Conservation (phyloP, 352 stramenopile genomes). For the Aphanomyces astaci region DNA sequence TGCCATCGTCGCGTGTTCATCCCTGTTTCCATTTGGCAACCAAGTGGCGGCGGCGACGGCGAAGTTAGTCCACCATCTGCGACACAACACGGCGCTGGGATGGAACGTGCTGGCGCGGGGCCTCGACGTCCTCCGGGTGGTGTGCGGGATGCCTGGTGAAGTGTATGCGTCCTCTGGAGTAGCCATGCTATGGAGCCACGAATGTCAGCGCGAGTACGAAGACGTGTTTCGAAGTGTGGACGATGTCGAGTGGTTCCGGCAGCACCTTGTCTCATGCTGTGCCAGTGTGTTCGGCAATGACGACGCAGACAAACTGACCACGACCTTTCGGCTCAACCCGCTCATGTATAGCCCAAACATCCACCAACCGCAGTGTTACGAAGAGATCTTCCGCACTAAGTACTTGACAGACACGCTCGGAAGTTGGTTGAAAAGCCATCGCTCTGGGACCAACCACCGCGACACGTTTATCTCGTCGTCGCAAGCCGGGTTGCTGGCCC, state of each 20-base stretch:
- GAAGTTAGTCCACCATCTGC: not conserved
- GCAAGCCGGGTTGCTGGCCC: not conserved
- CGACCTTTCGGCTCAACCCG: not conserved
- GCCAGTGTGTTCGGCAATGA: not conserved
- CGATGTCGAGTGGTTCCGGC: conserved; percentile 6
- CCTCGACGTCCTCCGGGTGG: not conserved
- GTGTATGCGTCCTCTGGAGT: conserved; percentile 6
- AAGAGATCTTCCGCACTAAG: conserved; percentile 15
- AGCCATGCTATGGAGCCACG: conserved; percentile 12
- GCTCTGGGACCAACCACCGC: not conserved
- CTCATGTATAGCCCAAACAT: conserved; percentile 13
- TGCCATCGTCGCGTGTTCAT: not conserved
- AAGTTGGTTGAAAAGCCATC: not conserved
- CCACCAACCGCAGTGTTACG: not conserved
- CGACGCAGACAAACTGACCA: not conserved
- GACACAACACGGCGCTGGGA: not conserved
- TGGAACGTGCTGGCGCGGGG: conserved; percentile 10
- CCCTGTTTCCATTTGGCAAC: not conserved
- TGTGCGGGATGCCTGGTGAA: not conserved
- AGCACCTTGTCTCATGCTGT: not conserved
- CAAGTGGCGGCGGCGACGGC: not conserved
- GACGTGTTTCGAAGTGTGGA: not conserved
- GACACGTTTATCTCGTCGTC: not conserved
- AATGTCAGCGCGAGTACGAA: conserved; percentile 15
- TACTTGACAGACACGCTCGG: not conserved